Evolutionary conservation across 2,329 filamentous ascomycete species (phyloP), one percentile per base, ranked within the genome.

Genomic region (Thyridium curvatum): DNA sequence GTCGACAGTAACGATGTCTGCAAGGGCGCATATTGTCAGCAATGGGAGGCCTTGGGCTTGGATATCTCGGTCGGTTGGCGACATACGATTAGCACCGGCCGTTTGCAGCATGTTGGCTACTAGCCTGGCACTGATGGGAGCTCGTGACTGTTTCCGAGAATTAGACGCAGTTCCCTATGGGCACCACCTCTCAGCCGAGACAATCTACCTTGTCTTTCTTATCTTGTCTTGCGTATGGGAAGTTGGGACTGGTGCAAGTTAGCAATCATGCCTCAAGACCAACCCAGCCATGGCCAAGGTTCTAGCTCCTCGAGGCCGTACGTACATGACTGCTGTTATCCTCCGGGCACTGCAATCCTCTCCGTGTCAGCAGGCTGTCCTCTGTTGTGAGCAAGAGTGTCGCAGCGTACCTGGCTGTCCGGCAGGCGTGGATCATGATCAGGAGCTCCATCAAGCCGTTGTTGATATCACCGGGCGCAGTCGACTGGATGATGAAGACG

Each of bases 31-130:
- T 30, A 48, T 40, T 18, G 18, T 16, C 29, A 29, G 30, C 10
- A 13, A 21, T 12, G 2, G 16, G n/a, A 4, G 4, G 12, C 5
- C n/a, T 18, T 5, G 16, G 14, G 16, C 12, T 39, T 65, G 66
- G 34, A 21, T 36, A 18, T 33, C 34, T 33, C 40, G 32, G 18
- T 15, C 10, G 8, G 18, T 15, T 9, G 8, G 9, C 12, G 39
- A 17, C 43, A 37, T 80, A 59, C 90, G 86, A 60, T 89, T 89
- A 64, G 88, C 94, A 41, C 91, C 91, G 32, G 90, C 90, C 3
- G 89, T 94, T 62, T 94, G 88, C 40, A 97, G 74, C 90, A 97
- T 96, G 66, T 97, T 96, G 41, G 91, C 91, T 67, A 96, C 94
- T 39, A 97, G 74, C 62, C 93, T 94, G 16, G 91, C 91, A 32